phyloP scores from a whole-genome alignment of 78 protist species.

The Parvularia atlantis region DNA sequence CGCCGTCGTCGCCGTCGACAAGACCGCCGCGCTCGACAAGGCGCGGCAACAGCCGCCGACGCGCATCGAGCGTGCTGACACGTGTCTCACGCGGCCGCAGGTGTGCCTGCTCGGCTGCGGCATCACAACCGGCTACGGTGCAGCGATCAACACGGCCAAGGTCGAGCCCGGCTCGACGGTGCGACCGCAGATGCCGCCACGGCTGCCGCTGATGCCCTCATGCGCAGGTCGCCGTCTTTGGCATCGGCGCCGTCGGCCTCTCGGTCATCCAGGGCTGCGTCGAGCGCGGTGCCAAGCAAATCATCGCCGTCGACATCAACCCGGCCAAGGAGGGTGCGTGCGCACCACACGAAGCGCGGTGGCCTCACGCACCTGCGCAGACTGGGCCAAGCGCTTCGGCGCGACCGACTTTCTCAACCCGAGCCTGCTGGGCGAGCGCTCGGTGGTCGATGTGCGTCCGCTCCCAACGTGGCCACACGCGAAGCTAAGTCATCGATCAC shows the following conservation, averaged over 20 bases:
- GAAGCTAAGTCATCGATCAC: too few relatives aligned
- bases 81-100: too few relatives aligned
- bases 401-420: conserved; percentile 85
- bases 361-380: not conserved
- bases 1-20: conserved; percentile 47
- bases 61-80: too few relatives aligned
- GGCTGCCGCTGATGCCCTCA: too few relatives aligned
- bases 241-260: conserved; percentile 79
- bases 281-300: conserved; percentile 47
- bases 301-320: conserved; percentile 85
- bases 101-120: conserved; percentile 55
- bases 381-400: conserved; percentile 68
- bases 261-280: conserved; percentile 55
- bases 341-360: not conserved
- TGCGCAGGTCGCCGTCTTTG: conserved; percentile 86
- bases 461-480: too few relatives aligned
- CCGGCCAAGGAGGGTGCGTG: conserved; percentile 44
- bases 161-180: conserved; percentile 4
- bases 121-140: conserved; percentile 70
- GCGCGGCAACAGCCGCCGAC: too few relatives aligned
- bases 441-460: too few relatives aligned
- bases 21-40: conserved; percentile 55
- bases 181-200: too few relatives aligned
- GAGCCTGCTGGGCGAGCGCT: conserved; percentile 15
- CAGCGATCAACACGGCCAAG: conserved; percentile 55